Conservation (phyloP, 306 rosid species). For the Prunus armeniaca region DNA sequence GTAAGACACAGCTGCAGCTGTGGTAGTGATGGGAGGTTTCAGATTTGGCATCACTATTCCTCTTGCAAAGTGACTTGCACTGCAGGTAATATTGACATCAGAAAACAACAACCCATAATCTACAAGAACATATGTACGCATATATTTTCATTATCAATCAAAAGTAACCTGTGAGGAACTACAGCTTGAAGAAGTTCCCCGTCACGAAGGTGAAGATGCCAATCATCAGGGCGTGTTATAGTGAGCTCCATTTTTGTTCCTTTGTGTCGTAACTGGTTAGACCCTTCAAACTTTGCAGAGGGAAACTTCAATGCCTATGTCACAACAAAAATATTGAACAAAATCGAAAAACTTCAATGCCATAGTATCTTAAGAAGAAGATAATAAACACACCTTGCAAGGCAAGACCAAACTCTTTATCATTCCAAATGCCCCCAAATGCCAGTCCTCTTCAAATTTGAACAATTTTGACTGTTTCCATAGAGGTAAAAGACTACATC, state of each 20-base stretch:
- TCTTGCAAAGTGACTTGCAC: slow-evolving; percentile 77
- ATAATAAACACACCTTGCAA: slow-evolving; percentile 29
- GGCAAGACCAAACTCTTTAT: slow-evolving; percentile 36
- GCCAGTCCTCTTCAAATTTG: background rate
- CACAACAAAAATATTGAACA: background rate
- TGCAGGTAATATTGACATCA: slow-evolving; percentile 29
- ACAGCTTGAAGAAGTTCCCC: slow-evolving; percentile 76
- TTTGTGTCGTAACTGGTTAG: slow-evolving; percentile 22
- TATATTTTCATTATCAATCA: background rate
- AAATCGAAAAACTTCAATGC: background rate
- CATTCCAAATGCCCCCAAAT: slow-evolving; percentile 22
- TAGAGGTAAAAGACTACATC: background rate
- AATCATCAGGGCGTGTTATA: slow-evolving; percentile 80
- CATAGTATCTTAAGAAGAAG: background rate
- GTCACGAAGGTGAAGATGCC: slow-evolving; percentile 95
- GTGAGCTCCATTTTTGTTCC: slow-evolving; percentile 70
- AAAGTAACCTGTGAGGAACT: slow-evolving; percentile 61
- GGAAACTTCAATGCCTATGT: slow-evolving; percentile 31
- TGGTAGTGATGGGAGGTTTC: slow-evolving; percentile 75
- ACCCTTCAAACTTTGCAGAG: slow-evolving; percentile 26
- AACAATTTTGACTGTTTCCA: background rate
- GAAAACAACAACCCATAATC: background rate
- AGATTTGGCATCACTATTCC: slow-evolving; percentile 95
- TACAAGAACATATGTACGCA: background rate
- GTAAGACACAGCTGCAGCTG: slow-evolving; percentile 65